Evolutionary conservation across 2,329 filamentous ascomycete species (phyloP), one percentile per base, ranked within the genome.

Genomic region (Claviceps lovelessii): DNA sequence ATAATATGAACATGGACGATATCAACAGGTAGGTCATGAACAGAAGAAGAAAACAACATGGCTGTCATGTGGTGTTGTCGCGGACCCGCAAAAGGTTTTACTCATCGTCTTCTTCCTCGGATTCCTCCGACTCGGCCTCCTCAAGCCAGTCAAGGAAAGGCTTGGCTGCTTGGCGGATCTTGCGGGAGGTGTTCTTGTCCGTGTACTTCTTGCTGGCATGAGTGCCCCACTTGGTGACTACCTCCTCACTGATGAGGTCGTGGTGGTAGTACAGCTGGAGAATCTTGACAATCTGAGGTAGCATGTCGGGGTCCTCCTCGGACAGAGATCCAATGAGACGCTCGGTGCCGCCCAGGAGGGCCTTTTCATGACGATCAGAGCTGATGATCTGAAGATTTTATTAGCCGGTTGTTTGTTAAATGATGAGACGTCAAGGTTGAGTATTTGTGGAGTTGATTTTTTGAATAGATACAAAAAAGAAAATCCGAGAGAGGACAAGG

Each of bases 121-220:
- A 77, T 57, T 84, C 83, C 60, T 87, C 84, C 59, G 85, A 83
- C 70, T 90, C 86, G 54, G 90, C 90, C 71, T 86, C 88, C 62
- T 88, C 82, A 56, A 97, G 88, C 91, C 90, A 97, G 64, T 84
- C 86, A 66, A 96, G 79, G 80, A 98, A 98, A 60, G 88, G 85
- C 76, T 94, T 87, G 54, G 93, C 90, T 61, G 88, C 86, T 78
- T 94, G 91, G 75, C 90, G 89, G 59, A 97, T 90, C 79, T 94
- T 95, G 79, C 90, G 91, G 74, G 89, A 95, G 58, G 84, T 90
- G 57, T 84, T 69, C 58, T 94, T 72, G 68, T 97, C 91, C 63
- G 94, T 88, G 69, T 97, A 97, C 77, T 96, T 96, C 85, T 95
- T 96, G 81, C 89, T 95, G 57, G 91, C 90, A 79, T 93, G 95